phyloP scores from a whole-genome alignment of 2,329 filamentous ascomycete genomes.

The Cordyceps cateniannulata region DNA sequence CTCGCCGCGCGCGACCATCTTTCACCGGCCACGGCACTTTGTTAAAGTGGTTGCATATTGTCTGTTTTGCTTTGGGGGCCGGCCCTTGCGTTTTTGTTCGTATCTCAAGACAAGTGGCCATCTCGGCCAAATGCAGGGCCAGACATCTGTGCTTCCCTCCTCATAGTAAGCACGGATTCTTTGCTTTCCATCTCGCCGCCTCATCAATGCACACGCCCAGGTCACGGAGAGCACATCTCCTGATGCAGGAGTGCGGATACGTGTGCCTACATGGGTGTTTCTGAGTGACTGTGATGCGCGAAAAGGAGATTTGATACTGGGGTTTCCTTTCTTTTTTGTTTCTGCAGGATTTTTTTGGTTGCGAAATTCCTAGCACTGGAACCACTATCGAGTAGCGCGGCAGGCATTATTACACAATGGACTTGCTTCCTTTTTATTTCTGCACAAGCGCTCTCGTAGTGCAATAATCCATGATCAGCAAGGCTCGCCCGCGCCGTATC shows the following conservation, averaged over 20 bases:
- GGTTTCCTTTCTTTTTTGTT: slow-evolving; percentile 2
- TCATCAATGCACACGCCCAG: background rate
- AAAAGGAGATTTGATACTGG: slow-evolving; percentile 5
- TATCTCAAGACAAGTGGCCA: background rate
- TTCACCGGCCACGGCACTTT: background rate
- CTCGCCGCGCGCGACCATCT: background rate
- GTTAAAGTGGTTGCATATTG: background rate
- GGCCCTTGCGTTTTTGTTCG: background rate
- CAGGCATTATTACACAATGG: background rate
- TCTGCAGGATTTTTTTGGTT: background rate
- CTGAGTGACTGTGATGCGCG: background rate
- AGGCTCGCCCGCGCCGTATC: background rate
- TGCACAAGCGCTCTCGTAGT: background rate
- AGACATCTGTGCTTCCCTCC: background rate
- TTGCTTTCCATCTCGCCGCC: background rate
- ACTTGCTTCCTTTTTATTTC: background rate
- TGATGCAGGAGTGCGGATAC: slow-evolving; percentile 5
- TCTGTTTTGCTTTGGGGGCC: background rate
- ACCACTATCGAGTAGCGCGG: background rate
- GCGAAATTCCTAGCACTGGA: no score
- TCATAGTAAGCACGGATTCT: no score
- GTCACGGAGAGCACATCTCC: background rate
- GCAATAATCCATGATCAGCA: background rate
- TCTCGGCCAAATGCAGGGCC: slow-evolving; percentile 3
- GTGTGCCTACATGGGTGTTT: background rate